Evolutionary conservation across 2,329 filamentous ascomycete species (phyloP), one percentile per base, ranked within the genome.

Genomic region (Neopestalotiopsis sp.): DNA sequence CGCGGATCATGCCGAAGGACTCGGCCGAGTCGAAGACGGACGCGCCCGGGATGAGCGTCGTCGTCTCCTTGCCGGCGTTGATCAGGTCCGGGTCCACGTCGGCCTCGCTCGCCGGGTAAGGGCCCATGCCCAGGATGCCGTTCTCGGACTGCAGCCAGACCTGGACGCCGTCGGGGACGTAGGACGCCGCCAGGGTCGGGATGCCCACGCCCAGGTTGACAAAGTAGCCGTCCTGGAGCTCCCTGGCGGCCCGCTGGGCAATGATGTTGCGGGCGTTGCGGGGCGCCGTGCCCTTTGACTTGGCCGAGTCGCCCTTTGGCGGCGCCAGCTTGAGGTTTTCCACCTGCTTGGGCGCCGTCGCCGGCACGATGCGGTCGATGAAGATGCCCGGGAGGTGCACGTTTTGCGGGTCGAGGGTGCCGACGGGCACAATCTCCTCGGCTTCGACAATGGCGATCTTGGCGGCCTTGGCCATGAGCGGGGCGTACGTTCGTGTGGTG

Each of bases 101-200:
- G 1, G 89, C 90, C 71, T 90, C 87, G 1, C 89, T 90, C 0
- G 75, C 74, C 0, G 94, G 93, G 79, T 96, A 95, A 0, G 92
- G 88, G 0, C 94, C 93, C 84, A 97, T 94, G 58, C 94, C 94
- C 1, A 97, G 80, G 68, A 97, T 92, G 12, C 94, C 94, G 79
- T 97, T 97, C 82, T 97, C 94, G 0, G 91, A 94, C 79, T 97
- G 94, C 58, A 97, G 87, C 89, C 93, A 94, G 38, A 97, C 94
- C 70, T 91, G 89, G 17, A 89, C 86, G 65, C 87, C 88, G 0
- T 87, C 79, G 1, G 92, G 89, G 6, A 97, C 81, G 78, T 93
- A 94, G 0, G 90, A 92, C 0, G 93, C 92, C 1, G 94, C 93
- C n/a, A 96, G 85, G 14, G 94, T 97, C 0, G 94, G 94, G 78